A percentile compares a stretch with the other conserved stretches of the same genome.
Conservation (phyloP, 2,329 filamentous ascomycete species). For the Sodiomyces alkalinus region DNA sequence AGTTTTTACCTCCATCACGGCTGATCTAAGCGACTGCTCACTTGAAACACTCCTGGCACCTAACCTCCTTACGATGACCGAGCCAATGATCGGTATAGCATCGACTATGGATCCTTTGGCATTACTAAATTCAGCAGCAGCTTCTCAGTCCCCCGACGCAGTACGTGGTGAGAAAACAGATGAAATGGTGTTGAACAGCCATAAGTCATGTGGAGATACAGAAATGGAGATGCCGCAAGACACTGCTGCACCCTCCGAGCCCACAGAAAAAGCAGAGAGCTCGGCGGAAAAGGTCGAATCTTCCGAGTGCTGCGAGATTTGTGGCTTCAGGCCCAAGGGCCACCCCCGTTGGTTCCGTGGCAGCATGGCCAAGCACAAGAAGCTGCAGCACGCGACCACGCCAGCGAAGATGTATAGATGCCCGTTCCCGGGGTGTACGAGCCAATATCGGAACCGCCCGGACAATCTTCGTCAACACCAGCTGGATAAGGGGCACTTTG, state of each 20-base stretch:
- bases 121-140: too few relatives aligned
- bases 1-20: slow-evolving; percentile 6
- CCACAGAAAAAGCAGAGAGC: too few relatives aligned
- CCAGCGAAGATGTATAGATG: slow-evolving; percentile 37
- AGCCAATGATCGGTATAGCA: neutral
- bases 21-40: slow-evolving; percentile 1
- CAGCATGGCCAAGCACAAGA: slow-evolving; percentile 43
- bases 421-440: slow-evolving; percentile 35
- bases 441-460: slow-evolving; percentile 38
- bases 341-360: slow-evolving; percentile 43
- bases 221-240: too few relatives aligned
- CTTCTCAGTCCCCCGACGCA: too few relatives aligned
- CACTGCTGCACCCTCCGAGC: too few relatives aligned
- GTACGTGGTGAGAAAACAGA: too few relatives aligned
- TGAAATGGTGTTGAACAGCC: too few relatives aligned
- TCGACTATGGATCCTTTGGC: slow-evolving; percentile 1
- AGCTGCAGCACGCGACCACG: slow-evolving; percentile 32
- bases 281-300: slow-evolving; percentile 22
- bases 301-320: slow-evolving; percentile 31
- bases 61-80: neutral
- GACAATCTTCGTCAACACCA: slow-evolving; percentile 42
- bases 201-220: too few relatives aligned
- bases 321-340: slow-evolving; percentile 39
- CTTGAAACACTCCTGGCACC: neutral
- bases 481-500: slow-evolving; percentile 38